A percentile compares a stretch with the other conserved stretches of the same genome.
These are phyloP conservation scores for Heliamphora exappendiculata DNA, from an alignment of 148 eudicot species.

Conservation along the genomic window DNA sequence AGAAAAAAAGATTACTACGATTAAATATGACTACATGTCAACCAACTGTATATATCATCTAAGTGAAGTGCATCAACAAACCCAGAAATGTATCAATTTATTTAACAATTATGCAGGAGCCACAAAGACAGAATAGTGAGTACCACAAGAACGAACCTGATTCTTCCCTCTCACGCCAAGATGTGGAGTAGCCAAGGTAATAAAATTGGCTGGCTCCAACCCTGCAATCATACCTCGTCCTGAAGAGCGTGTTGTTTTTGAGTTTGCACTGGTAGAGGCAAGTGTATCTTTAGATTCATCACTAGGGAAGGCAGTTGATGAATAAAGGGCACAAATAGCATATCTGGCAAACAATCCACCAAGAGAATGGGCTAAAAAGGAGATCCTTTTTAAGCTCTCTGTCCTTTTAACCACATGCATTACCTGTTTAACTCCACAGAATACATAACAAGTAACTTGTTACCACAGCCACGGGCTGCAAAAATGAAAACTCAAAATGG, in stretches of 20 bases:
- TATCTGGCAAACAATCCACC: constrained; percentile 95
- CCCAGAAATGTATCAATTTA: neutral
- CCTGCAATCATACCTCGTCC: constrained; percentile 62
- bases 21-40: too few species aligned
- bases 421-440: constrained; percentile 41
- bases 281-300: constrained; percentile 23
- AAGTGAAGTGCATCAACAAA: neutral
- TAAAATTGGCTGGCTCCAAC: constrained; percentile 78
- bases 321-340: constrained; percentile 70
- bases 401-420: constrained; percentile 61
- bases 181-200: constrained; percentile 96
- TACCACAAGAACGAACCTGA: constrained; percentile 50
- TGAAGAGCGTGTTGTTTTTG: constrained; percentile 24
- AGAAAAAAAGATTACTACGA: too few species aligned
- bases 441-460: neutral
- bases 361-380: constrained; percentile 94
- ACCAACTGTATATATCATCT: neutral
- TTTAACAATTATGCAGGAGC: neutral
- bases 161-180: constrained; percentile 97
- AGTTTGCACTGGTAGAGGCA: constrained; percentile 10
- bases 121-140: neutral
- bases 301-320: constrained; percentile 18
- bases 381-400: constrained; percentile 68
- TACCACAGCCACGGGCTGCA: constrained; percentile 3
- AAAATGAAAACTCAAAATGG: neutral